These are phyloP conservation scores for Malus hybrid DNA, from an alignment of 331 rosid genomes.

Conservation along the genomic window DNA sequence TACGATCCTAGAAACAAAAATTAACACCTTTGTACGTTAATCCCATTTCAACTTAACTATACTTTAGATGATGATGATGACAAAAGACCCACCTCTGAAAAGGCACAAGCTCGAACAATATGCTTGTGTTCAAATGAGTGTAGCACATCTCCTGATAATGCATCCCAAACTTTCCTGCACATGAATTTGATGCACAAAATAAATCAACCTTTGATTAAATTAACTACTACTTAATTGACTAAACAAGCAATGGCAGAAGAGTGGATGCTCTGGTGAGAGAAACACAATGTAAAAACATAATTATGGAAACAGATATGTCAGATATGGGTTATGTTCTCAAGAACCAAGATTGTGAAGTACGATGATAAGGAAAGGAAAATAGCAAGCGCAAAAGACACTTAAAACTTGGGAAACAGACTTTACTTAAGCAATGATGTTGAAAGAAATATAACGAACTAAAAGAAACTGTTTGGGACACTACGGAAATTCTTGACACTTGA, in stretches of 20 bases:
- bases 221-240: background rate
- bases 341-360: too few relatives aligned
- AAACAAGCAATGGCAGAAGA: background rate
- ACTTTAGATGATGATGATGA: background rate
- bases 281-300: background rate
- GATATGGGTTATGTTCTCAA: too few relatives aligned
- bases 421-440: background rate
- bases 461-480: background rate
- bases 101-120: conserved; percentile 93
- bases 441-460: background rate
- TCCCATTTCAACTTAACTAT: too few relatives aligned
- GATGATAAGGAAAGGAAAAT: too few relatives aligned
- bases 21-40: too few relatives aligned
- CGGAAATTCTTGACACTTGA: background rate
- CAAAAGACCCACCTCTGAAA: conserved; percentile 63
- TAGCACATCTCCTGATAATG: conserved; percentile 80
- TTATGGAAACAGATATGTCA: too few relatives aligned
- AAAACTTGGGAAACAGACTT: background rate
- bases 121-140: conserved; percentile 98
- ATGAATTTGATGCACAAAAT: conserved; percentile 7
- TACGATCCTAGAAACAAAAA: background rate
- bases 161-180: conserved; percentile 98
- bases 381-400: background rate
- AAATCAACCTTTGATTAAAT: background rate
- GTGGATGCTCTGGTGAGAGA: background rate